Conservation (phyloP, 108 stramenopile genomes). For the Fragilariopsis cylindrus region DNA sequence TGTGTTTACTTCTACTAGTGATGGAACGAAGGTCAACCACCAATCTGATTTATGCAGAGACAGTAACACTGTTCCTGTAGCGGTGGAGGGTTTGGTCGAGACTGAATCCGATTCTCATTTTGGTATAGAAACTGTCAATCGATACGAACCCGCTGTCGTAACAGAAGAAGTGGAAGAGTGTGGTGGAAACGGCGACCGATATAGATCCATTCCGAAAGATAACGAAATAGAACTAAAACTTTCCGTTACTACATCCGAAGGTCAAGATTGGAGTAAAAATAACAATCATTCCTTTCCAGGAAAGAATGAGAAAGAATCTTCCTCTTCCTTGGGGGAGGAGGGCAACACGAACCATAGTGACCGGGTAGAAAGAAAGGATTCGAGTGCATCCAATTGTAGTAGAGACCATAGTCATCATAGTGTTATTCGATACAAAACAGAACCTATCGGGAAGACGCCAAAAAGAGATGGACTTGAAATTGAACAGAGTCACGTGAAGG, state of each 20-base stretch:
- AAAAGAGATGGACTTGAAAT: conserved; percentile 5
- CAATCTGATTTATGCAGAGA: no score
- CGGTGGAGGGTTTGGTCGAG: background rate
- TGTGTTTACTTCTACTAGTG: background rate
- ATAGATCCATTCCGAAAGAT: conserved; percentile 1
- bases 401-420: no score
- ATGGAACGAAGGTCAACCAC: background rate
- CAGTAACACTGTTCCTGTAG: no score
- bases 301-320: background rate
- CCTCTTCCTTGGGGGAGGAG: background rate
- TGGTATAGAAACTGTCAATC: background rate
- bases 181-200: background rate
- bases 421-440: conserved; percentile 5
- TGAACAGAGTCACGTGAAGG: conserved; percentile 2
- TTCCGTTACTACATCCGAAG: background rate
- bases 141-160: background rate
- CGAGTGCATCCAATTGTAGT: no score
- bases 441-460: conserved; percentile 17
- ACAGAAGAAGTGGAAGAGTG: background rate
- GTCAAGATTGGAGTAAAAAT: background rate
- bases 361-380: no score
- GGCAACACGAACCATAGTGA: no score
- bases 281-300: background rate
- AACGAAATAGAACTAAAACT: conserved; percentile 2
- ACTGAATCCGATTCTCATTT: background rate